Evolutionary conservation across 2,329 filamentous ascomycete genomes (phyloP), one percentile per base, ranked within the genome.

Genomic region (Hypoxylon sp.): DNA sequence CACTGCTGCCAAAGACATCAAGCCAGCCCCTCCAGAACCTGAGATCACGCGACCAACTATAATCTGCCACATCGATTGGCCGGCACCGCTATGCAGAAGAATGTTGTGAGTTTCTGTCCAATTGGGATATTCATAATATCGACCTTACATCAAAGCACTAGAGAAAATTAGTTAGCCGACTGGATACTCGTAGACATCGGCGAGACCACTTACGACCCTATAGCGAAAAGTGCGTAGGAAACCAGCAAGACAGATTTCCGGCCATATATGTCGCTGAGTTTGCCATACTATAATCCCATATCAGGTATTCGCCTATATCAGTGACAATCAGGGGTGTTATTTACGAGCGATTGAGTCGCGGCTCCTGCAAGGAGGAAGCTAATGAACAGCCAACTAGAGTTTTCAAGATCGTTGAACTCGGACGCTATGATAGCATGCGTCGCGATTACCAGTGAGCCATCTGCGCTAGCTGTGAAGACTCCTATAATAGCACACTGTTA

Each of bases 401-500:
- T 83, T 14, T 83, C 83, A 3, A 91, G 74, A 35, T 83, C 82
- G 59, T 85, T 80, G 71, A 91, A 91, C 59, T 90, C 85, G 9
- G 88, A 91, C 0, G 87, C 85, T 58, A 91, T 89, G 3, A 81
- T 82, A 0, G 87, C 86, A 64, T 91, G 88, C 0, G 90, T 91
- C 0, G 91, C 90, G 33, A 93, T 80, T 0, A 93, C 84, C 0
- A 93, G 80, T 1, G 88, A 90, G 0, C 81, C 80, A 74, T 94
- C 91, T 14, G 87, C 86, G 60, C 90, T 89, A 5, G 87, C 86
- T 11, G 92, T 86, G 71, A 93, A 92, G 13, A 91, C 87, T 5
- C 75, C 76, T 78, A 57, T 10, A 29, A 39, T n/a, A 29, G 24
- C 4, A 48, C 17, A 11, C 44, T 33, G 14, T 69, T 58, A 61